phyloP scores from a whole-genome alignment of 2,329 filamentous ascomycete genomes.

The Pezicula carpinea region DNA sequence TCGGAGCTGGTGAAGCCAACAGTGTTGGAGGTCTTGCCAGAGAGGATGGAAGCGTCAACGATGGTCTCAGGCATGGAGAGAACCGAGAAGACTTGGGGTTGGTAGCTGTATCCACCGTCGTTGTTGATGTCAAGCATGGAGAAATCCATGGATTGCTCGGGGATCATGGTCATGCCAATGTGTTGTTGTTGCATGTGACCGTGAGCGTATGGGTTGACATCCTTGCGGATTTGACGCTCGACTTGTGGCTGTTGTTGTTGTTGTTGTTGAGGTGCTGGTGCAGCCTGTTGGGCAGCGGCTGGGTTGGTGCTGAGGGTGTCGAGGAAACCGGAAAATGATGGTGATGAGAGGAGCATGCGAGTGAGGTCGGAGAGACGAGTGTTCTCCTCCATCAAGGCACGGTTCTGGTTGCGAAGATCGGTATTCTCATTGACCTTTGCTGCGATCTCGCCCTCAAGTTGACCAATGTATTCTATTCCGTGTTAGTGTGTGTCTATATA shows the following conservation, averaged over 20 bases:
- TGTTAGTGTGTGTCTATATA: constrained; percentile 41
- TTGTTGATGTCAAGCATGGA: constrained; percentile 62
- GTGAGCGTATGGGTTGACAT: constrained; percentile 56
- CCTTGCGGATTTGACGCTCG: constrained; percentile 54
- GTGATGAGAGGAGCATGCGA: constrained; percentile 75
- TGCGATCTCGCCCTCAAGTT: constrained; percentile 87
- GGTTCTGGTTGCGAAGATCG: constrained; percentile 76
- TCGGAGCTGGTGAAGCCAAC: constrained; percentile 38
- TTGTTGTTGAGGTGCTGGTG: constrained; percentile 21
- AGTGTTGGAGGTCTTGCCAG: constrained; percentile 63
- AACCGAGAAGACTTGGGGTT: constrained; percentile 70
- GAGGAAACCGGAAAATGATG: constrained; percentile 79
- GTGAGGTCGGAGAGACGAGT: constrained; percentile 71
- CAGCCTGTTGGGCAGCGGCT: constrained; percentile 34
- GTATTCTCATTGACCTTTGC: constrained; percentile 78
- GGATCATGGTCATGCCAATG: constrained; percentile 78
- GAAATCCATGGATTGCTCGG: constrained; percentile 73
- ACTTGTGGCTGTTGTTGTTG: constrained; percentile 34
- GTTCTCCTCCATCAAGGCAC: constrained; percentile 79
- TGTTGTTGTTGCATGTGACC: constrained; percentile 55
- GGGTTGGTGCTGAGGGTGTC: constrained; percentile 63
- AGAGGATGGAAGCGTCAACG: constrained; percentile 59
- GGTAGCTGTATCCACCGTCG: constrained; percentile 50
- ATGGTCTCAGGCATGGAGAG: constrained; percentile 53
- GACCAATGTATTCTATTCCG: constrained; percentile 84